phyloP scores from a whole-genome alignment of 805 yeast genomes.

The Yamadazyma nakazawae region DNA sequence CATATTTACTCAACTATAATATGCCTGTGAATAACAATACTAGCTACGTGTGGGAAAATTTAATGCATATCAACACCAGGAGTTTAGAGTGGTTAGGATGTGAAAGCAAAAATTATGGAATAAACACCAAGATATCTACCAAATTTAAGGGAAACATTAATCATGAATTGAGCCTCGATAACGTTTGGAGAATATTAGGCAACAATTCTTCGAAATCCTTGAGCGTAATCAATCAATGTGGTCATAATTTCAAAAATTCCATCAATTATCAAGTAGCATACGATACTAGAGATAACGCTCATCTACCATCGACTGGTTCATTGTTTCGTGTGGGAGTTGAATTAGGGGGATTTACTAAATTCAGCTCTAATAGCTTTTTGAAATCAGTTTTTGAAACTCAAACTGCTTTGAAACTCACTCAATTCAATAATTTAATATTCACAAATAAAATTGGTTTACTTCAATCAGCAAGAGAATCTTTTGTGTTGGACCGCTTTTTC shows the following conservation, averaged over 20 bases:
- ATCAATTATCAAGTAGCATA: constrained; percentile 36
- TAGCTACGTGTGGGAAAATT: constrained; percentile 36
- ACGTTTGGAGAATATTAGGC: constrained; percentile 36
- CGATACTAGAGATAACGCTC: constrained; percentile 44
- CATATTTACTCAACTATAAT: constrained; percentile 46
- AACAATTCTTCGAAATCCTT: constrained; percentile 27
- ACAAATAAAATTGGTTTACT: constrained; percentile 34
- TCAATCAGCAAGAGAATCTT: constrained; percentile 22
- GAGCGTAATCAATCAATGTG: constrained; percentile 39
- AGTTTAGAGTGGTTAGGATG: constrained; percentile 48
- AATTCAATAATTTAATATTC: constrained; percentile 21
- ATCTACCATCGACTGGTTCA: constrained; percentile 44
- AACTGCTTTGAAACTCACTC: constrained; percentile 22
- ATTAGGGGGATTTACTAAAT: constrained; percentile 27
- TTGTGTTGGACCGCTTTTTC: constrained; percentile 50
- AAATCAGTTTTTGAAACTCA: constrained; percentile 43
- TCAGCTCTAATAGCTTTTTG: constrained; percentile 31
- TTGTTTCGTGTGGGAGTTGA: constrained; percentile 37
- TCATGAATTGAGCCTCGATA: constrained; percentile 50
- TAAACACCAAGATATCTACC: constrained; percentile 39
- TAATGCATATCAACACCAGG: constrained; percentile 42
- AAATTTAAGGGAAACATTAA: constrained; percentile 25
- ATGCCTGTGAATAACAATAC: constrained; percentile 45
- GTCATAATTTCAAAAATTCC: constrained; percentile 45
- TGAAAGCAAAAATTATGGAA: constrained; percentile 42